phyloP scores from a whole-genome alignment of 192 early-diverging fungal genomes.

The Anaeromyces robustus region DNA sequence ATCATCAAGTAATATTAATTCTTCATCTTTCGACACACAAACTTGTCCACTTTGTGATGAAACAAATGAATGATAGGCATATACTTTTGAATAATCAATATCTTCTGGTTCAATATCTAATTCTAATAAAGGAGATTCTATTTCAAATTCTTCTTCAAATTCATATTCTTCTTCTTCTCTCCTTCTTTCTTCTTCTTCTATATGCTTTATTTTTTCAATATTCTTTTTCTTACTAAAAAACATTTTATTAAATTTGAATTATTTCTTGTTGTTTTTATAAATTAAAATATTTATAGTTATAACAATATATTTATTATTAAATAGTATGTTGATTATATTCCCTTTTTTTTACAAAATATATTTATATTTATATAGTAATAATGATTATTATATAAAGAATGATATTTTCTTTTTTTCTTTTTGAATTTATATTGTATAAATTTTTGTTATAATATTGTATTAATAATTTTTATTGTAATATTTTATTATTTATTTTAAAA shows the following conservation, averaged over 20 bases:
- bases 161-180: neutral
- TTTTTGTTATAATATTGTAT: no score
- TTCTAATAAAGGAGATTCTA: neutral
- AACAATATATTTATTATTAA: no score
- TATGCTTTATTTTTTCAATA: neutral
- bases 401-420: no score
- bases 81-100: constrained; percentile 64
- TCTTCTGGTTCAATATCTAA: constrained; percentile 6
- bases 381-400: no score
- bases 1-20: constrained; percentile 63
- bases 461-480: no score
- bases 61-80: constrained; percentile 72
- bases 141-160: neutral
- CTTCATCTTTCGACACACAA: constrained; percentile 59
- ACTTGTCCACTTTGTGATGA: constrained; percentile 79
- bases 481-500: no score
- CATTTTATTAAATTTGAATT: neutral
- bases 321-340: no score
- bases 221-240: neutral
- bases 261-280: neutral
- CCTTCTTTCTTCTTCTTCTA: neutral
- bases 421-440: no score
- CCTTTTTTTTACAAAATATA: no score
- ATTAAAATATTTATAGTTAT: neutral
- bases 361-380: no score